A percentile compares a stretch with the other conserved stretches of the same genome.
Conservation (phyloP, 2,329 filamentous ascomycete species). For the Drechslerella dactyloides region DNA sequence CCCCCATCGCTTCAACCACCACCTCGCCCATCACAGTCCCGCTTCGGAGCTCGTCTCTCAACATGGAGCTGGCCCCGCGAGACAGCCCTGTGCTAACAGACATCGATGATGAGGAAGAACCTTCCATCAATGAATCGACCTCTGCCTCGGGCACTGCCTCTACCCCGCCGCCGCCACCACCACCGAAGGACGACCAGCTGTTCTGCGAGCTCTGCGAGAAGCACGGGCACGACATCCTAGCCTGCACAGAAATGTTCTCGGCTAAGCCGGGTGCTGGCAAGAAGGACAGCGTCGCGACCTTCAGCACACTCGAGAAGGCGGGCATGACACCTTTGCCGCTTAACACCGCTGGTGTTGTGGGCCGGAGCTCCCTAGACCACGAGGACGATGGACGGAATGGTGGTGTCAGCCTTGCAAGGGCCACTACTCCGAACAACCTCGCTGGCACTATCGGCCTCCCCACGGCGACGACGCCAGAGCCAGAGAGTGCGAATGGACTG, state of each 20-base stretch:
- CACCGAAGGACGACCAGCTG: constrained; percentile 55
- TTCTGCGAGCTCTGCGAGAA: constrained; percentile 96
- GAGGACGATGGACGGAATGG: constrained; percentile 35
- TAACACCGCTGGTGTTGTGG: constrained; percentile 37
- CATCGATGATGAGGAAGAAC: constrained; percentile 46
- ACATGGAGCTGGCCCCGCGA: constrained; percentile 8
- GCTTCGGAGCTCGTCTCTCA: constrained; percentile 3
- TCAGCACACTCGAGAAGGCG: constrained; percentile 46
- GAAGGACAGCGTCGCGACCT: constrained; percentile 46
- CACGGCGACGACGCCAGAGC: constrained; percentile 60
- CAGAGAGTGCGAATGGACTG: constrained; percentile 66
- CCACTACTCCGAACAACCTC: constrained; percentile 34
- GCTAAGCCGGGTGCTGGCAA: constrained; percentile 49
- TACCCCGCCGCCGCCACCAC: constrained; percentile 53
- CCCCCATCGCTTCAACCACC: not conserved
- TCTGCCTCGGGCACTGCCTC: constrained; percentile 4
- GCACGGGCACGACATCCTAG: constrained; percentile 88
- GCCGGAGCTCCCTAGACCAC: constrained; percentile 34
- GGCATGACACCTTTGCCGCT: constrained; percentile 43
- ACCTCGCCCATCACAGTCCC: not conserved
- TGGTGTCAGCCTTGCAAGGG: constrained; percentile 39
- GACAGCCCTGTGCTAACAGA: constrained; percentile 38
- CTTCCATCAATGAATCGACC: constrained; percentile 14
- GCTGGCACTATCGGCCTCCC: constrained; percentile 28
- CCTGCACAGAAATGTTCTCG: constrained; percentile 88